Evolutionary conservation across 2,329 filamentous ascomycete species (phyloP), one percentile per base, ranked within the genome.

Genomic region (Beauveria varroae): DNA sequence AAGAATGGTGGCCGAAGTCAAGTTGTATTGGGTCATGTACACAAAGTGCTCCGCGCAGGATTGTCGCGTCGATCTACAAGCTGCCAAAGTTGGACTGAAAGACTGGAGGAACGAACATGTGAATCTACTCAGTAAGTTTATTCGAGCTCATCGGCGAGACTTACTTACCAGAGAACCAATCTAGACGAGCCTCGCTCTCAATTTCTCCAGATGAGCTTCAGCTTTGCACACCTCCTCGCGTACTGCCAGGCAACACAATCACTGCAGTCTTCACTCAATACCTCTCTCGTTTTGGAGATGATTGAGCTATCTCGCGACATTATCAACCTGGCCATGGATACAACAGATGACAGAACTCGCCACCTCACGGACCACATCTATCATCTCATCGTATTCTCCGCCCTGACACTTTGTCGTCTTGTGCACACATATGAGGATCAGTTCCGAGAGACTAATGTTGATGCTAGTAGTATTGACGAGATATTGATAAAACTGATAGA

Each of bases 311-410:
- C 66, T 0, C 64, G 63, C 50, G 64, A 60, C 0, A 69, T 73
- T 34, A 69, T 72, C 18, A 67, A 65, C 1, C 65, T 72, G 0
- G 69, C 68, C n/a, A 67, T 71, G 4, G 66, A 69, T 18, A 70
- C 68, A 18, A 44, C 65, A 0, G 69, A 71, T 20, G 69, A 68
- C 16, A 67, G 69, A 1, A 70, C 68, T 14, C 65, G 67, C 0
- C 69, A 71, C 43, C 53, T 71, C 16, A 71, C 69, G 0, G 69
- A 71, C 43, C 69, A 71, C 44, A 70, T 71, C 12, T 71, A 70
- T 30, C 69, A 70, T 34, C 58, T 68, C 20, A 37, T 71, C n/a
- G 66, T 65, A 7, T 70, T 71, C 41, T 67, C 69, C 1, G 68
- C 69, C 1, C 63, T 71, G 1, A 68, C 64, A 0, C 61, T 70